Base-by-base conservation (phyloP, 179 eudicot genomes). In the Drosera spatulata region DNA sequence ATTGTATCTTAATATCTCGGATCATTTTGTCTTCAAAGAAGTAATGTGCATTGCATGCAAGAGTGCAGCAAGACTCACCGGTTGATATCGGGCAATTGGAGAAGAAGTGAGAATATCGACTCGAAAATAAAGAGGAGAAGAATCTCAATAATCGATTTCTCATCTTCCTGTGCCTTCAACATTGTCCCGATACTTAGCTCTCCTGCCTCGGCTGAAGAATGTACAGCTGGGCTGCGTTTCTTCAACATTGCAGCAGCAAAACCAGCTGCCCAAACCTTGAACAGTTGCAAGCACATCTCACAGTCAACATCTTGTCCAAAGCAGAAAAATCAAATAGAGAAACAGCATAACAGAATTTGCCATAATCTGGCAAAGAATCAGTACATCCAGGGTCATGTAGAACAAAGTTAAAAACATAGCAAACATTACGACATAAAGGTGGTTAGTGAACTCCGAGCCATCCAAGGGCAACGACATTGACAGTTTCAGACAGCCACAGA, bases 231-330 rank as follows among this genome's bases (percentile, higher is more conserved):
- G 67, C 82, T 82, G 62, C 83, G 88, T 61, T 82, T 90, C 83
- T 90, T 81, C 58, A 94, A 74, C 79, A 94, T 49, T 39, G 99
- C 99, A 61, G 96, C 79, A 62, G 82, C 64, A 73, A 90, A 94
- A 63, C 99, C 99, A 75, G 99, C 96, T 47, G 99, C 94, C 97
- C 99, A 94, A 41, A 94, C 93, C 97, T 94, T 67, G 50, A 41
- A 50, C 45, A 49, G 43, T 41, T 2, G 7, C 38, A 41, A n/a
- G 44, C 7, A 6, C 13, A 43, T 10, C 46, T 5, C 3, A 13
- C 48, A 58, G 37, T 42, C 53, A 39, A 39, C 39, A 40, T 39
- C 43, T 51, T 41, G 38, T 56, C 46, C 43, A 41, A 54, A 50
- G 57, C 38, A 45, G 14, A 44, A 44, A 22, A 22, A 22, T 22